phyloP scores from a whole-genome alignment of 2,329 filamentous ascomycete species.

The Botryosphaeria dothidea region DNA sequence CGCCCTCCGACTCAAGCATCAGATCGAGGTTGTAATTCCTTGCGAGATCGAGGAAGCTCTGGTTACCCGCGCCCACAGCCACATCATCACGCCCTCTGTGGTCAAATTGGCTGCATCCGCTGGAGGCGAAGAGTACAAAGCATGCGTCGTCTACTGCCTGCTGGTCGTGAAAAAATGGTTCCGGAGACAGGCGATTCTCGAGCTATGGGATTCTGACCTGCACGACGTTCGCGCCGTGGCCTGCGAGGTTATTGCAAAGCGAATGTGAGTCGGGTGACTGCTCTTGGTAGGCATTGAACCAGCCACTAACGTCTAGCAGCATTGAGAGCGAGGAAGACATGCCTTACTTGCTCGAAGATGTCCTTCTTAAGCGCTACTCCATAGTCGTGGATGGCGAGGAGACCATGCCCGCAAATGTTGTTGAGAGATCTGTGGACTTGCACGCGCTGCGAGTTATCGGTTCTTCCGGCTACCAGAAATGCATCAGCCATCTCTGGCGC shows the following conservation, averaged over 20 bases:
- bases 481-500: conserved; percentile 87
- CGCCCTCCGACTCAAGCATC: conserved; percentile 84
- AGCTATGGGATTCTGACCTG: conserved; percentile 91
- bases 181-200: conserved; percentile 71
- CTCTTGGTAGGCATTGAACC: background rate
- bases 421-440: conserved; percentile 91
- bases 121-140: conserved; percentile 70
- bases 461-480: conserved; percentile 93
- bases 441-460: conserved; percentile 88
- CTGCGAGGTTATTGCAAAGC: conserved; percentile 90
- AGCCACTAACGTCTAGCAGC: conserved; percentile 40
- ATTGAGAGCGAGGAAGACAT: conserved; percentile 85
- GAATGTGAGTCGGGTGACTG: conserved; percentile 47
- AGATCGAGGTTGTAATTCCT: conserved; percentile 85
- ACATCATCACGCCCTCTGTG: conserved; percentile 79
- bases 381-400: conserved; percentile 71
- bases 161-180: conserved; percentile 78
- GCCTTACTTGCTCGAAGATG: conserved; percentile 73
- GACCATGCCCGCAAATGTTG: conserved; percentile 78
- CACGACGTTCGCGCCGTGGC: conserved; percentile 77
- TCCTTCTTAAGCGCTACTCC: conserved; percentile 87
- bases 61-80: conserved; percentile 79
- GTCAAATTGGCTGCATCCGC: conserved; percentile 79
- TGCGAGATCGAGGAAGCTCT: conserved; percentile 80
- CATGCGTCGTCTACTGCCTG: conserved; percentile 83